Evolutionary conservation across 257 asterid genomes (phyloP), one percentile per base, ranked within the genome.

Genomic region (Nicotiana knightiana): DNA sequence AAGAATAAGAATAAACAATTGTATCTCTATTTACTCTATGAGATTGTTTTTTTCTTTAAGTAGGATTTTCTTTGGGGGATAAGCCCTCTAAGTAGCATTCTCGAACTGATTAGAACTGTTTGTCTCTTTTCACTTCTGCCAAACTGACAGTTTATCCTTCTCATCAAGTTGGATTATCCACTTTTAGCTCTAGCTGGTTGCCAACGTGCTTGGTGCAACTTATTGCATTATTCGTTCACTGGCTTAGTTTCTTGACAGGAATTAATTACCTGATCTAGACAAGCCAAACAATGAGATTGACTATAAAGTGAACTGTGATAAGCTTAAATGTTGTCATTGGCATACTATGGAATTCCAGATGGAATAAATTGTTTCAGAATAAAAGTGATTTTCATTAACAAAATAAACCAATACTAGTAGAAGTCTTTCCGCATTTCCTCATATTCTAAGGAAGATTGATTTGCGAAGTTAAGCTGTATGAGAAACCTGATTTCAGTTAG

Each of bases 401-500:
- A 4, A 21, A 21, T 70, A 70, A 43, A 71, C 6, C 37, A 43
- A 24, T 5, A 43, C 2, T 11, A 43, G 35, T 71, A 58, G 61
- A 71, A 18, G 39, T 24, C 57, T 9, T 21, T 71, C 48, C 46
- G 35, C 58, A 70, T 32, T 70, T 70, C 12, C 33, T 11, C 59
- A 71, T 46, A 21, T 24, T 71, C 6, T 46, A 71, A 3, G 37
- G 46, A 35, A 46, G 37, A 46, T 71, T 71, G 61, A 71, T 3
- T 46, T 46, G 43, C n/a, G 51, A 73, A 3, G 61, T 73, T 3
- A 73, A 51, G 48, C 43, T 73, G 35, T 67, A 59, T 80, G 78
- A 82, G 84, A 83, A 88, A 86, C 77, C 82, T 81, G 82, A 86
- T 84, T 75, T 86, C 89, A 81, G 54, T 83, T 94, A 84, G 95